These are phyloP conservation scores for Yamadazyma spencermartinsiae DNA, from an alignment of 1,139 yeast species.

Conservation along the genomic window DNA sequence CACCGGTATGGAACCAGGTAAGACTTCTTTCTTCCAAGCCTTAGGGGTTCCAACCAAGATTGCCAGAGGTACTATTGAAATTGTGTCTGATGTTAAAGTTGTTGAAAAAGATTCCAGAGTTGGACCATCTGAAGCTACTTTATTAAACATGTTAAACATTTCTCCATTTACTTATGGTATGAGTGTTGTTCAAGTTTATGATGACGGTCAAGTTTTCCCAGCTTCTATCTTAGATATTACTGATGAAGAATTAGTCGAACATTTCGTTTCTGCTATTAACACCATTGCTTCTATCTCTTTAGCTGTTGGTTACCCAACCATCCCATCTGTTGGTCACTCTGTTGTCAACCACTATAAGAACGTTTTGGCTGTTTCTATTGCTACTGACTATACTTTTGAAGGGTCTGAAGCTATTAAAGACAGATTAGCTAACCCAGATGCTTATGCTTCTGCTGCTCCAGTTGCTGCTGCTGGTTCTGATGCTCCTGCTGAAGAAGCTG, in stretches of 20 bases:
- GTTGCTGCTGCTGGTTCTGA: conserved; percentile 88
- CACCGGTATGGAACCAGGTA: conserved; percentile 99
- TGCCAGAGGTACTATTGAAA: conserved; percentile 99
- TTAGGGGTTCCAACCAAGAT: conserved; percentile 99
- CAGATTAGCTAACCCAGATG: conserved; percentile 78
- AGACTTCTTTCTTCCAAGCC: conserved; percentile 99
- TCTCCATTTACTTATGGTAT: conserved; percentile 99
- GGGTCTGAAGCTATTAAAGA: conserved; percentile 99
- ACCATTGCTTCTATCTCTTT: conserved; percentile 94
- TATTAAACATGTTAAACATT: conserved; percentile 99
- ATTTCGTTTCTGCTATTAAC: conserved; percentile 91
- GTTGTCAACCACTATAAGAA: conserved; percentile 99
- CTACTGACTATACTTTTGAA: conserved; percentile 98
- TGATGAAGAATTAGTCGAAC: conserved; percentile 90
- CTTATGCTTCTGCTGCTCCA: conserved; percentile 99
- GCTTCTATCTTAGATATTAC: conserved; percentile 96
- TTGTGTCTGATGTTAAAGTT: conserved; percentile 95
- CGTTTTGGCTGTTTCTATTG: conserved; percentile 95
- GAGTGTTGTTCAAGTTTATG: conserved; percentile 95
- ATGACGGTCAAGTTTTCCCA: conserved; percentile 98
- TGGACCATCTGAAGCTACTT: conserved; percentile 99
- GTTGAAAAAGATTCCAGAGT: conserved; percentile 83
- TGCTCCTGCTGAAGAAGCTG: conserved; percentile 61
- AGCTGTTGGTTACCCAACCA: conserved; percentile 99
- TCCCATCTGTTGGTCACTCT: conserved; percentile 99